A percentile compares a stretch with the other conserved stretches of the same genome.
Conservation (phyloP, 2,329 filamentous ascomycete genomes). For the Fusarium incarnatum region DNA sequence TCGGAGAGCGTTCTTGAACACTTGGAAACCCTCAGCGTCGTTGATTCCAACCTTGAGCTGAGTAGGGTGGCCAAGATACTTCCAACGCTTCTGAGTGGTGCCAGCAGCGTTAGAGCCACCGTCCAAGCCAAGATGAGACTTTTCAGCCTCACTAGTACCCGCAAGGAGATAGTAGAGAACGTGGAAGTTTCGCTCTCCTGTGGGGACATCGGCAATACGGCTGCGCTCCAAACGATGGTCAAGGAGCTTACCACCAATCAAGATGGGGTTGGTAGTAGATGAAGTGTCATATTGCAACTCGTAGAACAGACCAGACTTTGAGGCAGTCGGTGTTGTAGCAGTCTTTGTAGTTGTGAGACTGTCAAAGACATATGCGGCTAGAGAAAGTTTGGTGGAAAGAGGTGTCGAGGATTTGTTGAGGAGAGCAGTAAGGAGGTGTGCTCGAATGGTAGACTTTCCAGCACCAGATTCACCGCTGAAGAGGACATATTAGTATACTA, state of each 20-base stretch:
- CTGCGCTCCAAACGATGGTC: conserved; percentile 94
- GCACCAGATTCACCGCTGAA: conserved; percentile 91
- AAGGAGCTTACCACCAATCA: conserved; percentile 94
- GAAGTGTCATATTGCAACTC: conserved; percentile 97
- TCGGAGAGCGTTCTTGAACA: conserved; percentile 95
- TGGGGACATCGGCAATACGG: conserved; percentile 90
- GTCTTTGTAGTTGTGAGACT: conserved; percentile 97
- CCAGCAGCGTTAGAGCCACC: conserved; percentile 61
- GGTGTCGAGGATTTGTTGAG: conserved; percentile 93
- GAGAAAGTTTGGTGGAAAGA: conserved; percentile 90
- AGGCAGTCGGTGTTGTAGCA: conserved; percentile 92
- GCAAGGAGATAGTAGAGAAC: conserved; percentile 94
- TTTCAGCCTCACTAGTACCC: conserved; percentile 91
- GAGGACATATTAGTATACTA: conserved; percentile 37
- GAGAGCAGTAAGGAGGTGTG: conserved; percentile 86
- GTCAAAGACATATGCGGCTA: conserved; percentile 95
- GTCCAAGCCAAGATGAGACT: conserved; percentile 79
- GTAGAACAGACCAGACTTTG: conserved; percentile 94
- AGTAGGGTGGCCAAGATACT: conserved; percentile 94
- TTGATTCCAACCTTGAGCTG: conserved; percentile 98
- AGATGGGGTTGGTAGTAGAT: conserved; percentile 82
- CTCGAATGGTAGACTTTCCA: conserved; percentile 94
- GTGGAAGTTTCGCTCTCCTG: conserved; percentile 96
- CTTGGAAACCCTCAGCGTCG: conserved; percentile 92
- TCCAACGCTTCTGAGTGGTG: conserved; percentile 82